Evolutionary conservation across 345 rosid genomes (phyloP).

Genomic region (Lumnitzera racemosa): DNA sequence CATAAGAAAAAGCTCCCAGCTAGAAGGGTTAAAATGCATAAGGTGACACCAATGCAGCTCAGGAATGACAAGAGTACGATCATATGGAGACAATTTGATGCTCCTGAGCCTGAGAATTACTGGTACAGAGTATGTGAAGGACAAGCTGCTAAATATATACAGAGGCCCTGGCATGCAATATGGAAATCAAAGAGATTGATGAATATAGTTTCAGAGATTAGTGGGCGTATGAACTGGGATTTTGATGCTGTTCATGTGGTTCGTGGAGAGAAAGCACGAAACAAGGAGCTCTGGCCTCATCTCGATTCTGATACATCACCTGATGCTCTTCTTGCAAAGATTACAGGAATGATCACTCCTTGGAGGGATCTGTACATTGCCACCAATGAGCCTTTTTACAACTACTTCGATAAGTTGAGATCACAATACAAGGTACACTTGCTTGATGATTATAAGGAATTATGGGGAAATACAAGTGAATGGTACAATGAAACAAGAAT

Average conservation of each 20-base stretch:
- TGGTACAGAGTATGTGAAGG: slow-evolving; percentile 98
- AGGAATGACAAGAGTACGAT: slow-evolving; percentile 72
- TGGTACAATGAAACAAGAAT: slow-evolving; percentile 85
- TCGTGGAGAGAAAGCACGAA: slow-evolving; percentile 83
- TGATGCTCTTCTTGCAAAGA: slow-evolving; percentile 55
- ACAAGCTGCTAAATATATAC: slow-evolving; percentile 61
- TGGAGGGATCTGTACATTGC: slow-evolving; percentile 81
- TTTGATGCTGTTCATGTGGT: slow-evolving; percentile 85
- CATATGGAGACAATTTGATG: slow-evolving; percentile 90
- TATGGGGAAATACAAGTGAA: slow-evolving; percentile 85
- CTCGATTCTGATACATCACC: slow-evolving; percentile 84
- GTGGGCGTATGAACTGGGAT: slow-evolving; percentile 98
- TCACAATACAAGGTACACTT: slow-evolving; percentile 80
- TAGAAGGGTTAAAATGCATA: slow-evolving; percentile 57
- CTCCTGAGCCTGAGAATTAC: slow-evolving; percentile 87
- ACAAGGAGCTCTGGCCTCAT: slow-evolving; percentile 87
- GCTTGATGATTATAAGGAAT: slow-evolving; percentile 74
- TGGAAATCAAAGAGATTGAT: slow-evolving; percentile 97
- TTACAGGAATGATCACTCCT: slow-evolving; percentile 54
- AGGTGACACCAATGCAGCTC: slow-evolving; percentile 69
- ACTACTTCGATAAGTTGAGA: slow-evolving; percentile 87
- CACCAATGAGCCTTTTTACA: slow-evolving; percentile 82
- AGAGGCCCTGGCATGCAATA: slow-evolving; percentile 84
- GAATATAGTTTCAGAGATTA: slow-evolving; percentile 80
- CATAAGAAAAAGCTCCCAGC: slow-evolving; percentile 68